phyloP scores from a whole-genome alignment of 768 basidiomycete species.

The Exidia glandulosa region DNA sequence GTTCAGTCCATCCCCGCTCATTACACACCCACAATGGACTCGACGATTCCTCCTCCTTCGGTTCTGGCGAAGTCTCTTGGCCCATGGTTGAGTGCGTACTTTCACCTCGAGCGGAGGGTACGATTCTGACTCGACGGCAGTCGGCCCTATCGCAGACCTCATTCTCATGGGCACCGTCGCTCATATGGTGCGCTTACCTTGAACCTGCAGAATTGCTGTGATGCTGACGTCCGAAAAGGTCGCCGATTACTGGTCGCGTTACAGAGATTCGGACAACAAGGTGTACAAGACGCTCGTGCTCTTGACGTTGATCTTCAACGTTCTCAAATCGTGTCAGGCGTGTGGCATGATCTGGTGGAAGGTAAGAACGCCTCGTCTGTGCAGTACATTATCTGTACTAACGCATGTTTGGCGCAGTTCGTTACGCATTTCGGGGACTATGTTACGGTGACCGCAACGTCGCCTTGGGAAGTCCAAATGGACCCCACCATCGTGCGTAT shows the following conservation, averaged over 20 bases:
- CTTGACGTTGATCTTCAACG: neutral
- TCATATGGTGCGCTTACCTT: neutral
- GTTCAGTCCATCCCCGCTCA: too few species aligned
- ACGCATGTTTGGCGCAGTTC: neutral
- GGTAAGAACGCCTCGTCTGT: neutral
- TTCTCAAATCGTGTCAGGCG: neutral
- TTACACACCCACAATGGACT: too few species aligned
- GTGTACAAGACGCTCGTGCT: neutral
- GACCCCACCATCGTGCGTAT: neutral
- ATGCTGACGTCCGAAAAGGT: neutral
- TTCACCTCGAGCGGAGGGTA: neutral
- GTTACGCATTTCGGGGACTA: neutral
- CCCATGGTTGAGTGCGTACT: neutral
- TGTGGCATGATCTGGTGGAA: neutral
- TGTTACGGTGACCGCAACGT: neutral
- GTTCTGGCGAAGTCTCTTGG: neutral
- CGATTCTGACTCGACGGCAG: neutral
- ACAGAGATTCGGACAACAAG: neutral
- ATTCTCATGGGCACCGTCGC: neutral
- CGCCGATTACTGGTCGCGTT: neutral
- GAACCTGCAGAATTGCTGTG: neutral
- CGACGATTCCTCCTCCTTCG: too few species aligned
- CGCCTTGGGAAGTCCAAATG: neutral
- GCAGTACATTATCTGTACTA: neutral
- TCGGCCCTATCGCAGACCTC: neutral